Percentiles rank a stretch among this genome's conserved stretches.
Conservation (phyloP, 164 flowering plant genomes). For the Stephania yunnanensis region DNA sequence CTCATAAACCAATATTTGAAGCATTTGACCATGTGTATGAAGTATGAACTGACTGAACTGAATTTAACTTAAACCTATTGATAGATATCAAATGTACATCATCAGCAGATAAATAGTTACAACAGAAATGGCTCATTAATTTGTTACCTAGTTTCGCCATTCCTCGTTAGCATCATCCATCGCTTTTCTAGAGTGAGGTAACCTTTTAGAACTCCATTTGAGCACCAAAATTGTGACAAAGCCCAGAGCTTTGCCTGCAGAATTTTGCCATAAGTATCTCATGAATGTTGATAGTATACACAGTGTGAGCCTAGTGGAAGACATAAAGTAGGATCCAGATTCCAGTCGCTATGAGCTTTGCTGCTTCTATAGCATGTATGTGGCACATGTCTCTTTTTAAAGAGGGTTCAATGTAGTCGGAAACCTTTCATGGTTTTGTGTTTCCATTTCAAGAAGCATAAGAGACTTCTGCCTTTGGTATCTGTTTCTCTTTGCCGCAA, state of each 20-base stretch:
- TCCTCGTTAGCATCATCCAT: background rate
- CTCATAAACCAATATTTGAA: background rate
- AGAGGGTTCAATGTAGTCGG: constrained; percentile 50
- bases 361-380: background rate
- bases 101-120: background rate
- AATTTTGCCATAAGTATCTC: background rate
- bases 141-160: background rate
- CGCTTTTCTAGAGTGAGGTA: background rate
- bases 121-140: background rate
- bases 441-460: constrained; percentile 95
- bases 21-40: background rate
- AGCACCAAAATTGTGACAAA: background rate
- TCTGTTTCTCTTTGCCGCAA: constrained; percentile 87
- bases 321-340: background rate
- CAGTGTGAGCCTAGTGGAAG: background rate
- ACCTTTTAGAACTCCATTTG: background rate
- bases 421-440: constrained; percentile 72
- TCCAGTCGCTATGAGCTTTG: background rate
- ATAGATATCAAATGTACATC: background rate
- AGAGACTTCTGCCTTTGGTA: constrained; percentile 92
- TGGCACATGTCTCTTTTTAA: constrained; percentile 5
- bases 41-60: background rate
- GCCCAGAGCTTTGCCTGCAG: background rate
- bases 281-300: background rate
- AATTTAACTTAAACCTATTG: background rate